phyloP scores from a whole-genome alignment of 495 filamentous ascomycete genomes.

The Aspergillus diversus region DNA sequence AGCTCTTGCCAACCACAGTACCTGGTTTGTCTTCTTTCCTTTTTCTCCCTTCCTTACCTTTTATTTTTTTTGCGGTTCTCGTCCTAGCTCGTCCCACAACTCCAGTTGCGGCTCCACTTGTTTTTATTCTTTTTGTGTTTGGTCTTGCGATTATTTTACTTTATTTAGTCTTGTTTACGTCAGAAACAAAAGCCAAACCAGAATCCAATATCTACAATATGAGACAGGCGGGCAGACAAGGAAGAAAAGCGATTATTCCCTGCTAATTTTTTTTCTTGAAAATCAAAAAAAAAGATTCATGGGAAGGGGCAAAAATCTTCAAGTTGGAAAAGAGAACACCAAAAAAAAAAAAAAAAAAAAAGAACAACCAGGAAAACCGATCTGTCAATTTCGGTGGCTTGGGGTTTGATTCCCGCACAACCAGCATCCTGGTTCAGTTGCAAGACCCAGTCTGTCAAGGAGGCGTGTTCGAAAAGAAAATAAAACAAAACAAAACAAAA shows the following conservation, averaged over 20 bases:
- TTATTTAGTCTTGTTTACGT: conserved; percentile 10
- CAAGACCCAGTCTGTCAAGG: conserved; percentile 20
- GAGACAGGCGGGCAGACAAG: neutral
- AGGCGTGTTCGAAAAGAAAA: conserved; percentile 18
- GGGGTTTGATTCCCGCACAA: conserved; percentile 20
- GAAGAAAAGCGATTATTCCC: neutral
- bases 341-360: conserved; percentile 11
- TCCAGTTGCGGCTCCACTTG: conserved; percentile 25
- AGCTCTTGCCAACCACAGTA: neutral
- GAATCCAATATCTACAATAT: neutral
- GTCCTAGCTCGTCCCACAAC: conserved; percentile 14
- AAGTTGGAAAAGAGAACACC: conserved; percentile 7
- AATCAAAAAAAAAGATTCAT: conserved; percentile 2
- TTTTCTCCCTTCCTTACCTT: conserved; percentile 2
- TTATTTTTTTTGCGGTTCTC: conserved; percentile 11
- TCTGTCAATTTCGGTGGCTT: conserved; percentile 31
- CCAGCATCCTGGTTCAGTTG: conserved; percentile 21
- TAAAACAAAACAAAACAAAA: conserved; percentile 10
- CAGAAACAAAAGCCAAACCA: neutral
- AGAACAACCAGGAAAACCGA: conserved; percentile 21
- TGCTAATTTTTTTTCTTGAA: neutral
- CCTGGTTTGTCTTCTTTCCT: conserved; percentile 13
- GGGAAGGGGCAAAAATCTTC: too few species aligned
- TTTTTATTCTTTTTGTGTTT: neutral
- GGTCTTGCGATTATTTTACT: conserved; percentile 9